These are phyloP conservation scores for Aegilops speltoides DNA, from an alignment of 176 grass and related monocot genomes.

Conservation along the genomic window DNA sequence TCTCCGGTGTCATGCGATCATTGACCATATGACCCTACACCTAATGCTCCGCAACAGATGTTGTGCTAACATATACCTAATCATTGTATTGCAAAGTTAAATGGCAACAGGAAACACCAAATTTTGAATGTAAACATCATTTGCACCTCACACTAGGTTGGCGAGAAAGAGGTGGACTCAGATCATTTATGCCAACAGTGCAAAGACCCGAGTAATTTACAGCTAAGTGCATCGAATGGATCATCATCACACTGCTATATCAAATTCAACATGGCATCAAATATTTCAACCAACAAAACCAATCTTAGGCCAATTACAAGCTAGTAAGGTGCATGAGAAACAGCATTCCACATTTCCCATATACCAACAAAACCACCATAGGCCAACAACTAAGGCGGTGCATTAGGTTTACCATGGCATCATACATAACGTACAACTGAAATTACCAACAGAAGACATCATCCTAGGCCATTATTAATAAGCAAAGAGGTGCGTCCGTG, in stretches of 20 bases:
- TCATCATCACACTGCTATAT: background rate
- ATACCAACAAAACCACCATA: conserved; percentile 1
- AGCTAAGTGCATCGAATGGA: background rate
- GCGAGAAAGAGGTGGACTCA: background rate
- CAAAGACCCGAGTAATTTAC: background rate
- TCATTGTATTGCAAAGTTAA: background rate
- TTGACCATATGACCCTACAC: background rate
- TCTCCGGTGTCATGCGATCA: background rate
- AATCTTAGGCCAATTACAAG: background rate
- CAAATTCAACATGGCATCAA: background rate
- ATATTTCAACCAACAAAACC: background rate
- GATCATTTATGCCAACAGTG: background rate
- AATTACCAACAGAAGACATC: background rate
- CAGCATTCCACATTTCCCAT: background rate
- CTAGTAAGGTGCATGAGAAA: conserved; percentile 1
- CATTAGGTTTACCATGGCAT: conserved; percentile 2
- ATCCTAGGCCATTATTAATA: background rate
- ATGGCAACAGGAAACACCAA: background rate
- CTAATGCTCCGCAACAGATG: background rate
- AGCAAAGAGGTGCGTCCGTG: background rate
- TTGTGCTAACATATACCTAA: background rate
- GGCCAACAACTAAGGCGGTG: background rate
- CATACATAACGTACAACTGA: background rate
- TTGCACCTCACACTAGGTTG: background rate
- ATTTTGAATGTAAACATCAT: background rate